Evolutionary conservation across 2,329 filamentous ascomycete species (phyloP), one percentile per base, ranked within the genome.

Genomic region (Fusarium guadeloupense): DNA sequence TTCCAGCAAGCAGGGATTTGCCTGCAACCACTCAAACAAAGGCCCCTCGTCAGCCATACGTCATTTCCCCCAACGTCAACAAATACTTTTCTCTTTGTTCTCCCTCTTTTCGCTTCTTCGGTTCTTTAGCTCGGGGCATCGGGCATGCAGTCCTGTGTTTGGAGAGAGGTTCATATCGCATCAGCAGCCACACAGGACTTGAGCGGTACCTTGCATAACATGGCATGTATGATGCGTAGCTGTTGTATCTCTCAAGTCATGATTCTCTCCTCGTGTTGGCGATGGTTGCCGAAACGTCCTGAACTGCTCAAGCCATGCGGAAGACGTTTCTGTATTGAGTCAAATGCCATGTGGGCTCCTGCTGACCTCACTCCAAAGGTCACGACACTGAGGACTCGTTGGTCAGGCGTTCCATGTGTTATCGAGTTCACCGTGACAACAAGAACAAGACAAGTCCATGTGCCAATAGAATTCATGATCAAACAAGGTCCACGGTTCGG

Each of bases 331-430:
- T 28, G 37, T 40, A 34, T 39, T 26, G 47, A 39, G 39, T 54
- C 52, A 48, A 48, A 52, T 42, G 59, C 45, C 39, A 52, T 62
- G 62, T 58, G 48, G 59, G 41, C 54, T 53, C 62, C 67, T 62
- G 67, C 67, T 69, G 67, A 69, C 66, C 66, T 54, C 31, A 41
- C 31, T 39, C n/a, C 49, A 46, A 50, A 60, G 56, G 67, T 69
- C 67, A 69, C 67, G 67, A 54, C 56, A 59, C 61, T 42, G 23
- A 34, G 42, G 25, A 53, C 16, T n/a, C 43, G 17, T n/a, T 43
- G 62, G 56, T 52, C 54, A 64, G 56, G 56, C 64, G 64, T 51
- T 53, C 39, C 39, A 8, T 21, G n/a, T n/a, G n/a, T n/a, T n/a
- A n/a, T n/a, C n/a, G n/a, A n/a, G n/a, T n/a, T n/a, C n/a, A n/a